A percentile compares a stretch with the other conserved stretches of the same genome.
These are phyloP conservation scores for Castanospermum australe DNA, from an alignment of 306 rosid genomes.

Conservation along the genomic window DNA sequence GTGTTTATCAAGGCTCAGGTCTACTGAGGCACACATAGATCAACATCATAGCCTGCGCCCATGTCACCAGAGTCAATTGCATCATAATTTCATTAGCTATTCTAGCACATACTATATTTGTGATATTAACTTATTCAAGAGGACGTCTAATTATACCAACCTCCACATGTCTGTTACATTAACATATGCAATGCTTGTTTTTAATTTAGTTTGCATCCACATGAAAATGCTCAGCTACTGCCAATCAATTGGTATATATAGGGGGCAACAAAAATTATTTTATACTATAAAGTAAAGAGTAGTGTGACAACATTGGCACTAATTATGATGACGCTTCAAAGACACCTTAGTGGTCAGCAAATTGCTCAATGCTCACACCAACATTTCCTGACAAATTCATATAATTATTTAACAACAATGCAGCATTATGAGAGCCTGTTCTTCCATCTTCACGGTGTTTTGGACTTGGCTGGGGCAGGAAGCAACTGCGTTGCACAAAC, in stretches of 20 bases:
- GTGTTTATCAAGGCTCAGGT: no score
- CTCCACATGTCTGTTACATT: no score
- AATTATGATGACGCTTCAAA: not conserved
- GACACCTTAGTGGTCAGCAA: not conserved
- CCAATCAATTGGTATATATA: not conserved
- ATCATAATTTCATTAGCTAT: no score
- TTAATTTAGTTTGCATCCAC: not conserved
- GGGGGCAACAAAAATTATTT: not conserved
- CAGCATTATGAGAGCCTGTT: not conserved
- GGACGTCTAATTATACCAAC: no score
- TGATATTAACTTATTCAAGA: not conserved
- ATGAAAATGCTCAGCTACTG: not conserved
- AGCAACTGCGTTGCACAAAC: constrained; percentile 33
- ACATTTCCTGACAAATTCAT: constrained; percentile 1
- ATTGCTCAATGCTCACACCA: constrained; percentile 26
- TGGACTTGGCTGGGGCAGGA: constrained; percentile 7
- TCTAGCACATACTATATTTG: no score
- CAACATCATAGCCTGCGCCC: no score
- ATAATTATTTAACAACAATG: constrained; percentile 27
- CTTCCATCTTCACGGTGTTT: not conserved
- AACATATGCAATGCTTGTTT: not conserved
- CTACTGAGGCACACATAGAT: no score
- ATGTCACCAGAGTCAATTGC: no score
- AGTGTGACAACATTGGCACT: not conserved
- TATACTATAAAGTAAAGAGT: not conserved